These are phyloP conservation scores for Solanum bulbocastanum DNA, from an alignment of 257 asterid genomes.

Conservation along the genomic window DNA sequence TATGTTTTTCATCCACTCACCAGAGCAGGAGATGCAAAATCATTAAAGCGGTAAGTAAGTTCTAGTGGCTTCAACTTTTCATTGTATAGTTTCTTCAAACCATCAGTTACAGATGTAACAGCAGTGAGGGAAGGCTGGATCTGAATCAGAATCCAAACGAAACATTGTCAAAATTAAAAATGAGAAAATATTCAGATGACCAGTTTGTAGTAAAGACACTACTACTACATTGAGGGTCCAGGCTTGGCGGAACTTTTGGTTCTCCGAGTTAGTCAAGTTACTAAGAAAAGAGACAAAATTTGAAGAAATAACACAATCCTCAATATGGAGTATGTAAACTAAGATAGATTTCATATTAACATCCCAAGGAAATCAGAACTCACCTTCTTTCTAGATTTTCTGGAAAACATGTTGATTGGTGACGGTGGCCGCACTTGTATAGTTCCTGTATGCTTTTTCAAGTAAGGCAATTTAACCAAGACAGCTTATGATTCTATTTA, in stretches of 20 bases:
- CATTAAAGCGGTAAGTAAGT: slow-evolving; percentile 70
- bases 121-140: slow-evolving; percentile 32
- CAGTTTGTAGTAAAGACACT: not conserved
- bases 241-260: not conserved
- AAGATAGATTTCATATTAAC: not conserved
- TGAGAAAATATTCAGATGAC: slow-evolving; percentile 1
- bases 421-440: slow-evolving; percentile 22
- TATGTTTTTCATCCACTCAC: slow-evolving; percentile 31
- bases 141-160: slow-evolving; percentile 17
- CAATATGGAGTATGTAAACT: not conserved
- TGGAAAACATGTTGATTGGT: slow-evolving; percentile 27
- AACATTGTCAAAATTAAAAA: not conserved
- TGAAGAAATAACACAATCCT: not conserved
- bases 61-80: slow-evolving; percentile 88
- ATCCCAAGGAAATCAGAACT: not conserved
- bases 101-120: slow-evolving; percentile 81
- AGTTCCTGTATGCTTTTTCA: slow-evolving; percentile 33
- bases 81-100: slow-evolving; percentile 66
- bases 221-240: not conserved
- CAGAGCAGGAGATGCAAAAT: slow-evolving; percentile 72
- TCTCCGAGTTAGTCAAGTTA: not conserved
- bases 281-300: not conserved
- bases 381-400: slow-evolving; percentile 60
- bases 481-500: not conserved
- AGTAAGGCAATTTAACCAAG: not conserved